Evolutionary conservation across 129 eudicot genomes (phyloP), one percentile per base, ranked within the genome.

Genomic region (Mikania micrantha): DNA sequence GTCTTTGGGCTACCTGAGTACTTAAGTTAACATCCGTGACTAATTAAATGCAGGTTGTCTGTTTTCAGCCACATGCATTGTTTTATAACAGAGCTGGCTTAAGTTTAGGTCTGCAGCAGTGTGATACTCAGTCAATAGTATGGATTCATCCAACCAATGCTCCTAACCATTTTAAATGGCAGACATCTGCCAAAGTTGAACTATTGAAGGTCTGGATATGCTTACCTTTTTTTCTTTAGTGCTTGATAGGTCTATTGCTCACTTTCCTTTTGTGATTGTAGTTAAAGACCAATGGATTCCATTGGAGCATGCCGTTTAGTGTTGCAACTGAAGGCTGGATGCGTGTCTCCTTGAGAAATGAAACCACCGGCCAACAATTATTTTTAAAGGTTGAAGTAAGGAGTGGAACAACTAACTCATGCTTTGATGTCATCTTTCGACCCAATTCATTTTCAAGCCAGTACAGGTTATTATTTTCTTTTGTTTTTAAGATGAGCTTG

Each of bases 1-100:
- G 28, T 17, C 7, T 3, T 7, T 44, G 58, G 21, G 56, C 25
- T 72, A 68, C 35, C 16, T 54, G 61, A 28, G 61, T 24, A 45
- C 73, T 59, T 39, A 42, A 10, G 38, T 45, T 34, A 60, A 61
- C 61, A 19, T 47, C 28, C 31, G 42, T 39, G 32, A 52, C 41
- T 57, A 24, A 13, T 42, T 60, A 42, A 41, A 24, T 88, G 78
- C 85, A 94, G 99, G 99, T 87, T 74, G 80, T 94, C 65, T 93
- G 78, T 81, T 87, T 89, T 80, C 99, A 94, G 70, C 99, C 96
- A 27, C 97, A 83, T 66, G 81, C 97, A 53, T 73, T 90, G 87
- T 94, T 78, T 35, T 59, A 84, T 44, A 94, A 90, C 60, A 79
- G 95, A 78, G 78, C 77, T 38, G 99, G 97, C 17, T 78, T 84